Base-by-base conservation (phyloP, 1,284 basidiomycete genomes). In the Hortiboletus rubellus region DNA sequence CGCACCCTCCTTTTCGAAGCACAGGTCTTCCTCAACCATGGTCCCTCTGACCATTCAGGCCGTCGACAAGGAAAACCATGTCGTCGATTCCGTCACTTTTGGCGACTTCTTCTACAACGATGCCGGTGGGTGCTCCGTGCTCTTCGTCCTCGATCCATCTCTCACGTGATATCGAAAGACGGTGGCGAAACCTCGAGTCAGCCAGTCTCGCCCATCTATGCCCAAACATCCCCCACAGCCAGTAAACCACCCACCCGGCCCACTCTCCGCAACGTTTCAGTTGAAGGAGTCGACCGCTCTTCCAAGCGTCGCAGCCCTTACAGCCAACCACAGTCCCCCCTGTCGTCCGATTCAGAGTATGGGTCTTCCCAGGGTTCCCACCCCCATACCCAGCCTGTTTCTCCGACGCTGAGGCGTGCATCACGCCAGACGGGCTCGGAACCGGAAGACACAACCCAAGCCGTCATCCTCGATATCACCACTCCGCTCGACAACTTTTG, bases 81-180 rank as follows among this genome's bases (percentile, higher is more conserved):
- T 89, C 33, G 66, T 90, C 15, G 87, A 90, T 64, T 79, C 83
- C 0, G 77, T 84, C 54, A 76, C 82, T 38, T 85, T 92, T 76
- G 84, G 91, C 66, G 78, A 86, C 67, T 86, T 93, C 76, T 78
- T 80, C n/a, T 91, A 89, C 63, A 80, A 78, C 73, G 69, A 77
- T 14, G 62, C 74, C 24, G 76, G 85, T 85, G 54, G 59, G 79
- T 55, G 27, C 5, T 30, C 1, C 24, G 1, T 22, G 2, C 18
- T 5, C 0, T 22, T 30, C 27, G 3, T 45, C 40, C 31, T 12
- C 43, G 1, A 24, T 4, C 18, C 36, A 5, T 22, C 10, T 18
- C 63, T 59, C 41, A 59, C 44, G 6, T 27, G 24, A 18, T 37
- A 11, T 27, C n/a, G 5, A n/a, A 54, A 65, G 64, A 56, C 8